A percentile compares a stretch with the other conserved stretches of the same genome.
Evolutionary conservation across 2,329 filamentous ascomycete genomes (phyloP).

Genomic region (Macroventuria anomochaeta): DNA sequence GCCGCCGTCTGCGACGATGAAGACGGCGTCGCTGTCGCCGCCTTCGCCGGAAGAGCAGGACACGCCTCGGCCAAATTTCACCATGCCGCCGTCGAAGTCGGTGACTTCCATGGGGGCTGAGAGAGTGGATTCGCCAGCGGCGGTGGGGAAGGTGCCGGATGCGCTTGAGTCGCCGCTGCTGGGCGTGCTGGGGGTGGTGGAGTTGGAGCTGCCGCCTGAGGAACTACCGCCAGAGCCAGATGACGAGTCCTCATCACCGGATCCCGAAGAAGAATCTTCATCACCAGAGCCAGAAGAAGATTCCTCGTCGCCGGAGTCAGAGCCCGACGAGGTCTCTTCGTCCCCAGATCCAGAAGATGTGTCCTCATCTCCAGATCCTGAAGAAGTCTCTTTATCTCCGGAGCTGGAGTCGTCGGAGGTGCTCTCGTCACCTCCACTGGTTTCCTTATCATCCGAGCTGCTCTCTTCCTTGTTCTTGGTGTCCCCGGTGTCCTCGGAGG

Average conservation of each 20-base stretch:
- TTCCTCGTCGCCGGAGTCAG: neutral
- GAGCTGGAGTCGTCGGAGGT: neutral
- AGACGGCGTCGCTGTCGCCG: constrained; percentile 57
- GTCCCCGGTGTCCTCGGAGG: neutral
- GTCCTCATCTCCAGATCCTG: neutral
- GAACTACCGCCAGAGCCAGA: neutral
- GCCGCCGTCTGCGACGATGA: constrained; percentile 59
- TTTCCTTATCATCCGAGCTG: neutral
- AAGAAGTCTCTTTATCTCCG: neutral
- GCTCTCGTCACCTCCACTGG: neutral
- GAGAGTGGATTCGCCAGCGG: constrained; percentile 31
- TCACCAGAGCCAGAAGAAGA: constrained; percentile 4
- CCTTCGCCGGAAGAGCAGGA: constrained; percentile 52
- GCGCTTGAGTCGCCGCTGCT: constrained; percentile 19
- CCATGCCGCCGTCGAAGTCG: constrained; percentile 33
- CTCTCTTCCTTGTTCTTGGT: neutral
- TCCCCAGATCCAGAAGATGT: neutral
- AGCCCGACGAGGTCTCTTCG: neutral
- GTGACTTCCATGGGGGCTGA: constrained; percentile 27
- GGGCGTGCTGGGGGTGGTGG: constrained; percentile 10
- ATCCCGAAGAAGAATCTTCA: neutral
- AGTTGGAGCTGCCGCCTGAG: constrained; percentile 7
- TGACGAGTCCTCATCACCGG: neutral
- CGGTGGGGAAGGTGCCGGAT: constrained; percentile 26
- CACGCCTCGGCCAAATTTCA: constrained; percentile 30